phyloP scores from a whole-genome alignment of 2,329 filamentous ascomycete species.

The Triangularia verruculosa region DNA sequence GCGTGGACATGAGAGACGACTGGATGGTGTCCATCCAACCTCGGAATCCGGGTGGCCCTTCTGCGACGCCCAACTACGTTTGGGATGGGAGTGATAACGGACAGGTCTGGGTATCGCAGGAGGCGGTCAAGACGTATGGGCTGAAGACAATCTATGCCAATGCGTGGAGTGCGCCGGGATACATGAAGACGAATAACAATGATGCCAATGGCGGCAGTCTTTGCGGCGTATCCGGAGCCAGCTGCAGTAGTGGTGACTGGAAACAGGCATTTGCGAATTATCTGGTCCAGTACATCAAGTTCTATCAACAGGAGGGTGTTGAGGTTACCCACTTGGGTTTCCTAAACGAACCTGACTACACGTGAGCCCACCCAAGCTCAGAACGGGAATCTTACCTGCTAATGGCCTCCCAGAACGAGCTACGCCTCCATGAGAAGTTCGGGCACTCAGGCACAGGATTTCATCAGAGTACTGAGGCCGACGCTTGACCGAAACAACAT shows the following conservation, averaged over 20 bases:
- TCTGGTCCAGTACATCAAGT: slow-evolving; percentile 36
- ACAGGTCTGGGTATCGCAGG: slow-evolving; percentile 43
- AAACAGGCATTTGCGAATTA: slow-evolving; percentile 38
- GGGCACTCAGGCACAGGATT: slow-evolving; percentile 39
- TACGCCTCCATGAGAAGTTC: slow-evolving; percentile 35
- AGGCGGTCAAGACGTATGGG: slow-evolving; percentile 37
- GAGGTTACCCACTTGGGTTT: slow-evolving; percentile 35
- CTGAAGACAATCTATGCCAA: slow-evolving; percentile 45
- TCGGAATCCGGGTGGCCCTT: slow-evolving; percentile 32
- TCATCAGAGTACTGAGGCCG: slow-evolving; percentile 40
- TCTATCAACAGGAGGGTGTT: slow-evolving; percentile 33
- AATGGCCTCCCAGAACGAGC: slow-evolving; percentile 21
- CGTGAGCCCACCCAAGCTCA: slow-evolving; percentile 3
- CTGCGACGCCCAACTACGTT: slow-evolving; percentile 29
- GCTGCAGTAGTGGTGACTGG: slow-evolving; percentile 36
- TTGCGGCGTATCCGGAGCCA: slow-evolving; percentile 33
- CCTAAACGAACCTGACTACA: slow-evolving; percentile 36
- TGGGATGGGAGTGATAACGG: slow-evolving; percentile 37
- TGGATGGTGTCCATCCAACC: slow-evolving; percentile 36
- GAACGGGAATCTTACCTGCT: neutral
- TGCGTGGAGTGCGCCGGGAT: slow-evolving; percentile 35
- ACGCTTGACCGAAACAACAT: slow-evolving; percentile 35
- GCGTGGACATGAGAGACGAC: slow-evolving; percentile 35
- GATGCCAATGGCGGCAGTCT: slow-evolving; percentile 30
- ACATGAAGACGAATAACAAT: slow-evolving; percentile 35